These are phyloP conservation scores for Colletotrichum lini DNA, from an alignment of 2,329 filamentous ascomycete genomes.

Conservation along the genomic window DNA sequence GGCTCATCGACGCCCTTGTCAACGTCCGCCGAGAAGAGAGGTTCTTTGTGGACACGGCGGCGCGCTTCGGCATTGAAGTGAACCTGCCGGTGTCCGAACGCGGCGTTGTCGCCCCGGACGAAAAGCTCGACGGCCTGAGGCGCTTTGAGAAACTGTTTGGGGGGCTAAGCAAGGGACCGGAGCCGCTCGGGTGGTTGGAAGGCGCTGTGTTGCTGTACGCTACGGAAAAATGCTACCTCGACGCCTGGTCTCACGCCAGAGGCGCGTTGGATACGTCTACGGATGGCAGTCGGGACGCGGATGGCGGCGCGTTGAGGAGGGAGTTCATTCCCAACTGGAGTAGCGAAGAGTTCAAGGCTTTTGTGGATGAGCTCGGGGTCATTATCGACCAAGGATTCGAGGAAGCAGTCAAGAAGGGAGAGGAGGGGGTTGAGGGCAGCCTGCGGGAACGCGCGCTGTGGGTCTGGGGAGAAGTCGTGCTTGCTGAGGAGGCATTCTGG, in stretches of 20 bases:
- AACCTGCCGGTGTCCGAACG: conserved; percentile 48
- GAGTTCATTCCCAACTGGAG: conserved; percentile 81
- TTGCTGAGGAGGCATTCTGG: conserved; percentile 73
- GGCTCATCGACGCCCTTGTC: conserved; percentile 74
- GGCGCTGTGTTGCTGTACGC: conserved; percentile 82
- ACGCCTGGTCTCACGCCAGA: conserved; percentile 70
- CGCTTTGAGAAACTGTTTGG: conserved; percentile 65
- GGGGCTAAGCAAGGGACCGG: conserved; percentile 63
- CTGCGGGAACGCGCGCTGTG: conserved; percentile 57
- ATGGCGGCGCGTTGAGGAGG: conserved; percentile 74
- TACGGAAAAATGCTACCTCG: conserved; percentile 77
- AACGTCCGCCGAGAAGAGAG: conserved; percentile 77
- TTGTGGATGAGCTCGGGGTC: conserved; percentile 69
- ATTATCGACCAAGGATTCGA: conserved; percentile 69
- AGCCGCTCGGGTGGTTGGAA: conserved; percentile 70
- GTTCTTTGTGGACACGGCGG: conserved; percentile 77
- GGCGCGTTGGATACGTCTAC: conserved; percentile 49
- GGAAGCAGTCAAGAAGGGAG: conserved; percentile 53
- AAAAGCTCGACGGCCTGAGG: conserved; percentile 57
- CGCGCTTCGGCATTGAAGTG: conserved; percentile 70
- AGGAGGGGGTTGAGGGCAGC: conserved; percentile 48
- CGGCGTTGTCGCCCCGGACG: conserved; percentile 46
- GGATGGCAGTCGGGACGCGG: conserved; percentile 60
- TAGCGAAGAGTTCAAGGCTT: conserved; percentile 70
- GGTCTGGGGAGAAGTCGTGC: conserved; percentile 66